These are phyloP conservation scores for Cryptosporidium andersoni DNA, from an alignment of 169 alveolate species.

Conservation along the genomic window DNA sequence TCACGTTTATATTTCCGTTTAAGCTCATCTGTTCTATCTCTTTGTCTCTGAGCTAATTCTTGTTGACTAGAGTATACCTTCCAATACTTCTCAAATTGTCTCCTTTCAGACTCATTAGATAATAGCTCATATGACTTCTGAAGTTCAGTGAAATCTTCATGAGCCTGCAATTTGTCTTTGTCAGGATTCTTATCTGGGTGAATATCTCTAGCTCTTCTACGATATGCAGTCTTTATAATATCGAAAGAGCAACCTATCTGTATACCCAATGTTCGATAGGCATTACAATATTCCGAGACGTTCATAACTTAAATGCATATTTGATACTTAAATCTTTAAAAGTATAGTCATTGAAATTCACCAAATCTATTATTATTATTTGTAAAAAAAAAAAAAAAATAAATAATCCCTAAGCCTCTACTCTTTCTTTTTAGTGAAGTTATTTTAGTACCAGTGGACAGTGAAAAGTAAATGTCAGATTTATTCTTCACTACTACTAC, in stretches of 20 bases:
- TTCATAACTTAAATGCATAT: background rate
- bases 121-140: conserved; percentile 21
- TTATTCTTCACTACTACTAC: too few relatives aligned
- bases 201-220: conserved; percentile 24
- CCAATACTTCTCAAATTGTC: conserved; percentile 6
- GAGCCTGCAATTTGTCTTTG: conserved; percentile 4
- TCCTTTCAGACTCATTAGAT: conserved; percentile 40
- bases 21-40: background rate
- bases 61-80: too few relatives aligned
- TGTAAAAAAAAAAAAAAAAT: background rate
- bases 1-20: background rate
- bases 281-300: conserved; percentile 1
- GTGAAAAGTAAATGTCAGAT: too few relatives aligned
- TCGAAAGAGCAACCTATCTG: conserved; percentile 14
- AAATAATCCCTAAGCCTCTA: background rate
- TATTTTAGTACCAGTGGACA: too few relatives aligned
- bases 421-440: too few relatives aligned
- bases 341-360: background rate
- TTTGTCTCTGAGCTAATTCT: background rate
- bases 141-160: conserved; percentile 36
- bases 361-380: background rate
- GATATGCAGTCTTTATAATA: conserved; percentile 28
- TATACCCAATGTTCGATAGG: conserved; percentile 28
- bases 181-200: conserved; percentile 62
- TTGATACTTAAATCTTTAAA: background rate